These are phyloP conservation scores for Hyphopichia burtonii DNA, from an alignment of 1,139 yeast species.

Conservation along the genomic window DNA sequence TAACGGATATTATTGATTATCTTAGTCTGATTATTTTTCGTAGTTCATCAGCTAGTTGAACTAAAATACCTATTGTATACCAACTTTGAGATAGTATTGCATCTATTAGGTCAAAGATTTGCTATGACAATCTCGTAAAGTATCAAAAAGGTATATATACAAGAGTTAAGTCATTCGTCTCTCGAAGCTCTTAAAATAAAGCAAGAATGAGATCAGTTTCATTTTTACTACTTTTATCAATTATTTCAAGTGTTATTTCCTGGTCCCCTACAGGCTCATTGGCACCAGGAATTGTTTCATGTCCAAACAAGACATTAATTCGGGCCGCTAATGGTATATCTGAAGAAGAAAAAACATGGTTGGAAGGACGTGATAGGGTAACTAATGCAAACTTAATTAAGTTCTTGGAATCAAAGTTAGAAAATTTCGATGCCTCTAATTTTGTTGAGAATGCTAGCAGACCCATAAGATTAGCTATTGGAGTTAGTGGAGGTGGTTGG, in stretches of 20 bases:
- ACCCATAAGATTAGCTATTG: slow-evolving; percentile 35
- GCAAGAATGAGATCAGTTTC: no score
- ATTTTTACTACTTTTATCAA: no score
- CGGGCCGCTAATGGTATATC: slow-evolving; percentile 32
- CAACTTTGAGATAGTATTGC: no score
- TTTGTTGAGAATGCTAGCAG: slow-evolving; percentile 38
- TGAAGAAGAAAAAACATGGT: slow-evolving; percentile 40
- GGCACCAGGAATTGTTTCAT: slow-evolving; percentile 63
- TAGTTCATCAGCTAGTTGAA: no score
- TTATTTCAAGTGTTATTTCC: slow-evolving; percentile 13
- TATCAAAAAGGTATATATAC: no score
- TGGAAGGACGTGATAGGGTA: slow-evolving; percentile 49
- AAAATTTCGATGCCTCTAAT: slow-evolving; percentile 58
- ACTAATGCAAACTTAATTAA: slow-evolving; percentile 55
- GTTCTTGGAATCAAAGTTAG: slow-evolving; percentile 60
- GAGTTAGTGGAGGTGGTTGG: slow-evolving; percentile 49
- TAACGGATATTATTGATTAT: no score
- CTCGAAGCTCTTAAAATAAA: no score
- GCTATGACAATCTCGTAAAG: no score
- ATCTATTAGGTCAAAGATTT: no score
- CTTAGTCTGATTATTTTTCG: no score
- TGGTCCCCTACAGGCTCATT: slow-evolving; percentile 66
- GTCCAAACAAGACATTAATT: slow-evolving; percentile 41
- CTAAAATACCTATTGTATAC: no score
- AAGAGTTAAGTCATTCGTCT: no score